A percentile compares a stretch with the other conserved stretches of the same genome.
phyloP scores from a whole-genome alignment of 106 monocot genomes.

The Apostasia ramifera region DNA sequence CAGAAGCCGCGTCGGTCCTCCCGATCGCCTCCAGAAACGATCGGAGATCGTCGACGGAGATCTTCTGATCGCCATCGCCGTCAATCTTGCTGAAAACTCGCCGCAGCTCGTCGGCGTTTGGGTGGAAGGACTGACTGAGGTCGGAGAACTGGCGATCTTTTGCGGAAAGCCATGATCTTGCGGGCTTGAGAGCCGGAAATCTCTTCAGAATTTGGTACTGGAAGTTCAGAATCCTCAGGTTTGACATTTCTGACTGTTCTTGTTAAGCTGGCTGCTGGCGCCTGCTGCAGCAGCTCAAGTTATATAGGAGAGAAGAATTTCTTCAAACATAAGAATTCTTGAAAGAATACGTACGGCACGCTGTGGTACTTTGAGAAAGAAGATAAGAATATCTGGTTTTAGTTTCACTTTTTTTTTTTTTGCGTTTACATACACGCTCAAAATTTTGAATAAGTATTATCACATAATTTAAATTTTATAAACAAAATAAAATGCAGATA shows the following conservation, averaged over 20 bases:
- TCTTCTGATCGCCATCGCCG: conserved; percentile 25
- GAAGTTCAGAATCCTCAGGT: conserved; percentile 13
- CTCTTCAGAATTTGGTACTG: conserved; percentile 42
- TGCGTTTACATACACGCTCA: too few species aligned
- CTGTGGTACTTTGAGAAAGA: too few species aligned
- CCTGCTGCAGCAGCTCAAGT: too few species aligned
- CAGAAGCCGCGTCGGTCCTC: conserved; percentile 7
- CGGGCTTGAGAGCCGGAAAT: conserved; percentile 8
- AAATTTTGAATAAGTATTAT: too few species aligned
- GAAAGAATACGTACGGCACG: too few species aligned
- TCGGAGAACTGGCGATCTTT: conserved; percentile 45
- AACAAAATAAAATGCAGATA: too few species aligned
- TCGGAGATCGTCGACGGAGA: conserved; percentile 32
- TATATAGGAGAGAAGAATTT: too few species aligned
- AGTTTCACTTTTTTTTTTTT: too few species aligned
- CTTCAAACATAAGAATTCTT: too few species aligned
- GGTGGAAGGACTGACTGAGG: conserved; percentile 24
- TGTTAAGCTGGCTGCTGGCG: too few species aligned
- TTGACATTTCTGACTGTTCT: neutral
- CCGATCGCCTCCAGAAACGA: conserved; percentile 25
- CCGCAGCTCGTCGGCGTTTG: conserved; percentile 43
- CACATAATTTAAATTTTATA: too few species aligned
- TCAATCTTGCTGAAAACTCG: conserved; percentile 60
- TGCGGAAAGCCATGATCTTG: conserved; percentile 13
- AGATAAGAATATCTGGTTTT: too few species aligned